phyloP scores from a whole-genome alignment of 2,329 filamentous ascomycete genomes.

The Clonostachys rhizophaga region DNA sequence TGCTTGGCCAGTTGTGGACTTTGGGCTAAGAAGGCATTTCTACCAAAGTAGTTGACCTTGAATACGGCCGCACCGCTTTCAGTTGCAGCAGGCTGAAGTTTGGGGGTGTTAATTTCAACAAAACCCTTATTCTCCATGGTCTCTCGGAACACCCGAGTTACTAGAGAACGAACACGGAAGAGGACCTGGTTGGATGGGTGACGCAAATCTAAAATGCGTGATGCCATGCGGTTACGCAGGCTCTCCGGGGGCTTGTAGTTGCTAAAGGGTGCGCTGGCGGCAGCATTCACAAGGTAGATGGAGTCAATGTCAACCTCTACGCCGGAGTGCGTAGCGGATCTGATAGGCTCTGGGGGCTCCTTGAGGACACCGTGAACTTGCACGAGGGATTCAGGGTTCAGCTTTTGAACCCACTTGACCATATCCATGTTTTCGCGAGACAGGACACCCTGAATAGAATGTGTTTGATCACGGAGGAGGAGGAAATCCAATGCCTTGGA shows the following conservation, averaged over 20 bases:
- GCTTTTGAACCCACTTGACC: conserved; percentile 81
- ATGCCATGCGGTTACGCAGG: conserved; percentile 64
- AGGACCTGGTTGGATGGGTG: conserved; percentile 84
- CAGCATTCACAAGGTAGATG: conserved; percentile 46
- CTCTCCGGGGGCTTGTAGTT: conserved; percentile 62
- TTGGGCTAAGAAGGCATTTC: conserved; percentile 83
- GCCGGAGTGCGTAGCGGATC: conserved; percentile 70
- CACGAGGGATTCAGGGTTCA: conserved; percentile 74
- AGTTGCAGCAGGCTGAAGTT: conserved; percentile 83
- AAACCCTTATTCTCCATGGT: conserved; percentile 74
- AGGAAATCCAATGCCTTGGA: conserved; percentile 81
- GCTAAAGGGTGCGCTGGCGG: conserved; percentile 43
- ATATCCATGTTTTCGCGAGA: conserved; percentile 56
- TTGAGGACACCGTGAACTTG: conserved; percentile 71
- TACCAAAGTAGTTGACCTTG: conserved; percentile 85
- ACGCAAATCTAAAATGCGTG: conserved; percentile 78
- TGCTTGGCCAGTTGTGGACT: conserved; percentile 91
- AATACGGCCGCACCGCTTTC: conserved; percentile 92
- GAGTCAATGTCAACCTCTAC: conserved; percentile 67
- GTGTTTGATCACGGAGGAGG: conserved; percentile 77
- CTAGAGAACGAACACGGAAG: conserved; percentile 79
- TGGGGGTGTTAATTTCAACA: conserved; percentile 91
- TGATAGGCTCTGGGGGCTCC: conserved; percentile 67
- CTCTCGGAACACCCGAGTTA: conserved; percentile 74
- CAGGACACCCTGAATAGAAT: conserved; percentile 81